Evolutionary conservation across 1,139 yeast species (phyloP), one percentile per base, ranked within the genome.

Genomic region (Wickerhamomyces sp.): DNA sequence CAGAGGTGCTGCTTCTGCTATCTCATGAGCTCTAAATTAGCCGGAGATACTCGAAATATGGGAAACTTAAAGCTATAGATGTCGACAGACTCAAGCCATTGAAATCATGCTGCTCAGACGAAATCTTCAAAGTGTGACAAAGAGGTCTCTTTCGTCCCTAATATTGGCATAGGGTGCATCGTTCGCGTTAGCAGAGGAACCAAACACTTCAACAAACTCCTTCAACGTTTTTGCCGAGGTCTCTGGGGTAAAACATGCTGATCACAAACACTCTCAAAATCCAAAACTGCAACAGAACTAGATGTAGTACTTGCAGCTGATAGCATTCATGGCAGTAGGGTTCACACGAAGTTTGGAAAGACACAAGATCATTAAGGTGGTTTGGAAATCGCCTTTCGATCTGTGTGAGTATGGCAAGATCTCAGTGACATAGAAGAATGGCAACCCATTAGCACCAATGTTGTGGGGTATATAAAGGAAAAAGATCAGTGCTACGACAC

Each of bases 231-330:
- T 60, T 20, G 75, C 75, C 20, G 70, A 61, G 9, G 76, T 72
- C 54, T 71, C 76, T 14, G 16, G 68, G 68, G 53, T 55, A 70
- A 42, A 60, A 55, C 51, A 71, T 58, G 49, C 50, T 59, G 25
- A 66, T 66, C 26, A 68, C 53, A n/a, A 52, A 39, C 13, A 61
- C 42, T 43, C 66, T 71, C 31, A 62, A 64, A 2, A 55, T n/a
- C n/a, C 59, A 31, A 67, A 47, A 30, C 61, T 46, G 51, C 68
- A 62, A 41, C 68, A 34, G 44, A 54, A 74, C 11, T 75, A 77
- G 45, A 75, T 72, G 54, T 75, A 76, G 58, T 73, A 75, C 49
- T 71, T 73, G 78, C 80, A 75, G 26, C 61, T 64, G 41, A 75
- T 69, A 24, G 69, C 70, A 37, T 65, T 74, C 74, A 76, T 68